Evolutionary conservation across 441 rosid species (phyloP).

Genomic region (Gossypium gossypioides): DNA sequence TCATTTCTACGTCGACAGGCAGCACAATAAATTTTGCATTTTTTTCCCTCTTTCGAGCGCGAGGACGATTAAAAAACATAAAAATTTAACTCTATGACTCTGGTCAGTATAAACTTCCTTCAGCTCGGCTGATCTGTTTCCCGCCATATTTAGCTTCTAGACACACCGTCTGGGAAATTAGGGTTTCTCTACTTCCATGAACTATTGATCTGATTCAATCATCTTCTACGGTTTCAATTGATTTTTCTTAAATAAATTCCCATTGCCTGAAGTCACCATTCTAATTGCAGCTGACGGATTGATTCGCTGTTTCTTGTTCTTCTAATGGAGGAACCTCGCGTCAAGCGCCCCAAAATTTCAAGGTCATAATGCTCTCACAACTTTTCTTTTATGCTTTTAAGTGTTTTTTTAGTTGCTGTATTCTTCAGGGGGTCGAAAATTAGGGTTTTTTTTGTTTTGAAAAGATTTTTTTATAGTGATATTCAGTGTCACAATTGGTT

Average conservation of each 20-base stretch:
- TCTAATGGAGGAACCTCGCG: slow-evolving; percentile 29
- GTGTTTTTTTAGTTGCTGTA: not conserved
- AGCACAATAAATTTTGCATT: too few species aligned
- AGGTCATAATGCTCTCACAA: slow-evolving; percentile 20
- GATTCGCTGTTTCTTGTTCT: not conserved
- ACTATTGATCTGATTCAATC: not conserved
- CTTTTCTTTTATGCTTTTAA: not conserved
- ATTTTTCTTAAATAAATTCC: not conserved
- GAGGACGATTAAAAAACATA: too few species aligned
- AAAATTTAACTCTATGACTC: not conserved
- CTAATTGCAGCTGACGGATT: not conserved
- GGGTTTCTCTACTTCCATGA: not conserved
- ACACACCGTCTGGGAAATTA: not conserved
- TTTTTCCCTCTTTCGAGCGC: too few species aligned
- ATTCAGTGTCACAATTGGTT: not conserved
- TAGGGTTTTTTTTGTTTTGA: not conserved
- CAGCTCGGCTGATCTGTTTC: not conserved
- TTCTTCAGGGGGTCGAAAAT: not conserved
- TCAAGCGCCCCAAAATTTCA: slow-evolving; percentile 39
- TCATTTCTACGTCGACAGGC: too few species aligned
- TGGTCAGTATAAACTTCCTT: not conserved
- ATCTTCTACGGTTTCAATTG: not conserved
- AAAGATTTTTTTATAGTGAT: not conserved
- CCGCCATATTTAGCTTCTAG: not conserved
- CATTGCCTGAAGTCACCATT: not conserved